Conservation (phyloP, 176 grass and related monocot species). For the Pontederia paniculata region DNA sequence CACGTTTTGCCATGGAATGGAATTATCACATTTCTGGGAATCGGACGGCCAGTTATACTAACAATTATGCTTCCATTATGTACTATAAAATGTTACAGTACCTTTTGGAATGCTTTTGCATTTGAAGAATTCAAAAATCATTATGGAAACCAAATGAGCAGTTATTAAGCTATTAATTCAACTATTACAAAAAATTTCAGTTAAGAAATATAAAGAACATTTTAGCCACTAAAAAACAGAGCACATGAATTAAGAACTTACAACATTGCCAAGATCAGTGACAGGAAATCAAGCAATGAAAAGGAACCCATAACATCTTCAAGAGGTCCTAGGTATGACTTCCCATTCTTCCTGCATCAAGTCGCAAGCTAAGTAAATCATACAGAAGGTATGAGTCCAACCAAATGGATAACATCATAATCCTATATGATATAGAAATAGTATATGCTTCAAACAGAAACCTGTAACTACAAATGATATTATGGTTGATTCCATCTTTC, state of each 20-base stretch:
- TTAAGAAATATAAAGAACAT: too few relatives aligned
- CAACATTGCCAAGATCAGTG: constrained; percentile 63
- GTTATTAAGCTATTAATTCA: too few relatives aligned
- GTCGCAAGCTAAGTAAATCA: neutral
- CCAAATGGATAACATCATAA: neutral
- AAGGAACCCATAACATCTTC: constrained; percentile 49
- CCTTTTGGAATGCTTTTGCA: too few relatives aligned
- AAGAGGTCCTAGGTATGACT: constrained; percentile 72
- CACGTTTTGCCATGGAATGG: too few relatives aligned
- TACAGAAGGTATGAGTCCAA: neutral
- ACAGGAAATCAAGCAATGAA: constrained; percentile 69
- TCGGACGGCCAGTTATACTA: too few relatives aligned
- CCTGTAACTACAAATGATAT: constrained; percentile 84
- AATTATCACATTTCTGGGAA: too few relatives aligned
- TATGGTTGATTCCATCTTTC: constrained; percentile 28
- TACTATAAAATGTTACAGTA: too few relatives aligned
- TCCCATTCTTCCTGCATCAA: constrained; percentile 54
- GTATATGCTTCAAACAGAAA: constrained; percentile 8
- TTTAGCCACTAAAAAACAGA: neutral
- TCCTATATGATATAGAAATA: neutral
- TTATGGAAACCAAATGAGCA: too few relatives aligned
- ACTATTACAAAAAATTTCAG: too few relatives aligned
- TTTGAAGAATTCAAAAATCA: too few relatives aligned
- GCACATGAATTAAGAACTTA: constrained; percentile 23
- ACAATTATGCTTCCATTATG: too few relatives aligned